Evolutionary conservation across 1,284 basidiomycete genomes (phyloP), one percentile per base, ranked within the genome.

Genomic region (Tremellales sp.): DNA sequence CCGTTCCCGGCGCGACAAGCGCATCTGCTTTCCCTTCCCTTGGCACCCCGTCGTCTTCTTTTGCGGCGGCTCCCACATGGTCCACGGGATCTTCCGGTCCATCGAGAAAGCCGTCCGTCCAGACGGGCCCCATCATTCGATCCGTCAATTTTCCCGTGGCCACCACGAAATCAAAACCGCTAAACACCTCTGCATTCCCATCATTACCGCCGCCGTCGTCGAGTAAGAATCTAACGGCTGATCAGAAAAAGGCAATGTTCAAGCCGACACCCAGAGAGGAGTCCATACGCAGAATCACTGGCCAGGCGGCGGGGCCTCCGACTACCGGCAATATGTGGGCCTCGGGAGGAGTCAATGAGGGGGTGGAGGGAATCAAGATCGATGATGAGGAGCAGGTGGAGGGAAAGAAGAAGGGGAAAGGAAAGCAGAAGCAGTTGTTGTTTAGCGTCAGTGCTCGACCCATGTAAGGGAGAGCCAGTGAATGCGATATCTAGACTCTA

Each of bases 401-500:
- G 28, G 64, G 54, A n/a, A 60, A 54, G 18, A 61, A 63, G 54
- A 81, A 81, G 56, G 87, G 83, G 77, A 81, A 82, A 68, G 83
- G 83, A 2, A 90, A 89, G 67, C 79, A 82, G 66, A 90, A 90
- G 71, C 86, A 91, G 75, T 84, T 82, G 18, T 68, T 92, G 58
- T 90, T 91, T 61, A 86, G 75, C 16, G 69, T 74, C 31, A 70
- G 68, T 43, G 67, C 70, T 12, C 55, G 71, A 44, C 68, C 66
- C 8, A 25, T 8, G 19, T 39, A 39, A 25, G 16, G n/a, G n/a
- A n/a, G 7, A 14, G 24, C 6, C 22, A 24, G 9, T 10, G 34
- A 16, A 9, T 10, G n/a, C 18, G 9, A 19, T 19, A 36, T 36
- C 10, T 36, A 10, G 29, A n/a, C n/a, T n/a, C n/a, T n/a, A n/a